Conservation (phyloP, 129 eudicot species). For the Solidago caesia region DNA sequence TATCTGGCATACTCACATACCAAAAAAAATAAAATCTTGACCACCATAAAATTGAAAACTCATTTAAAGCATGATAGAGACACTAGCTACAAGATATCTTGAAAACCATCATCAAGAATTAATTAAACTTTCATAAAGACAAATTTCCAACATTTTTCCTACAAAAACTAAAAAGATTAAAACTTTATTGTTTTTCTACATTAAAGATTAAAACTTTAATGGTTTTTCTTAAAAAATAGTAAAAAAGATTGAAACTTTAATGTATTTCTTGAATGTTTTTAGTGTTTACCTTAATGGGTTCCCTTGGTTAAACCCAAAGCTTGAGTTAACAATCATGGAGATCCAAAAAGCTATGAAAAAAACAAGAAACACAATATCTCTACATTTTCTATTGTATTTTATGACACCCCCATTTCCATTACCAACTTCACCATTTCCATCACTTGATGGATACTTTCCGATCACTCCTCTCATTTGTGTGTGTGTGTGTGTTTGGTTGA, state of each 20-base stretch:
- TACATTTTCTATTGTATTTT: constrained; percentile 85
- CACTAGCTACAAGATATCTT: constrained; percentile 24
- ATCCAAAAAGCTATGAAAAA: constrained; percentile 89
- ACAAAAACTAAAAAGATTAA: not conserved
- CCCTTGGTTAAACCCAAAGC: constrained; percentile 93
- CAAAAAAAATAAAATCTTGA: constrained; percentile 27
- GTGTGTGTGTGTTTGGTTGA: not conserved
- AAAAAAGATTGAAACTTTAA: constrained; percentile 25
- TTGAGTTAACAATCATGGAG: constrained; percentile 94
- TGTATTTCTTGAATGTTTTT: not conserved
- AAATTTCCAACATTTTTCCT: constrained; percentile 9
- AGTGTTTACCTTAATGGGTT: constrained; percentile 74
- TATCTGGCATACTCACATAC: constrained; percentile 18
- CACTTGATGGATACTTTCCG: constrained; percentile 80
- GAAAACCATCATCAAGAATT: constrained; percentile 22
- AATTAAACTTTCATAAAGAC: constrained; percentile 4
- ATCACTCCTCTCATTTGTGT: constrained; percentile 70
- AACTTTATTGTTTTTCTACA: not conserved
- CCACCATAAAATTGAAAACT: not conserved
- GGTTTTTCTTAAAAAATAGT: not conserved
- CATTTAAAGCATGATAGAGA: constrained; percentile 18
- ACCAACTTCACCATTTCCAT: constrained; percentile 48
- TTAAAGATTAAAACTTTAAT: not conserved
- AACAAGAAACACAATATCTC: constrained; percentile 87
- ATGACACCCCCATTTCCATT: constrained; percentile 57